Conservation (phyloP, 306 rosid genomes). For the Aeschynomene evenia region DNA sequence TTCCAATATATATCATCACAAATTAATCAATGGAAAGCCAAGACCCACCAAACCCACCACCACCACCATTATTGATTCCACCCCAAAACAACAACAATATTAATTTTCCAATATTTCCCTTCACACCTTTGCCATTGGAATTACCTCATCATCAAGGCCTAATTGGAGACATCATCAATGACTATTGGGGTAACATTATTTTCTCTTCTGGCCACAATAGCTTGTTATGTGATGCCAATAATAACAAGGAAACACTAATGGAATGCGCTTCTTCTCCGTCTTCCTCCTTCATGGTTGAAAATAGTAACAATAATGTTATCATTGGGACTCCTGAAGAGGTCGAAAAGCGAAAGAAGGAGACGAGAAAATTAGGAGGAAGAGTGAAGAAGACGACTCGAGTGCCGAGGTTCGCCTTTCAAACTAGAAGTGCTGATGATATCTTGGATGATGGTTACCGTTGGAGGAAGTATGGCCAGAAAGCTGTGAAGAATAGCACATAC, state of each 20-base stretch:
- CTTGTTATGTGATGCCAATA: conserved; percentile 13
- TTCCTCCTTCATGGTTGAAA: conserved; percentile 16
- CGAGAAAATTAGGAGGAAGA: conserved; percentile 42
- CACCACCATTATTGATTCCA: conserved; percentile 3
- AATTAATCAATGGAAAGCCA: conserved; percentile 44
- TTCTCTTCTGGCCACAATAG: conserved; percentile 48
- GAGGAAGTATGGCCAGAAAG: conserved; percentile 95
- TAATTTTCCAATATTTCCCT: conserved; percentile 40
- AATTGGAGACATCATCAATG: conserved; percentile 43
- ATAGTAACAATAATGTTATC: no score
- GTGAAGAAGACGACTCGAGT: conserved; percentile 43
- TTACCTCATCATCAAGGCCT: conserved; percentile 32
- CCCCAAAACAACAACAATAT: conserved; percentile 16
- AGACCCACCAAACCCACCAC: conserved; percentile 32
- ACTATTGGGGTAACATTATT: conserved; percentile 54
- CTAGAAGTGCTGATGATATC: conserved; percentile 80
- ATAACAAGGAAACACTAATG: conserved; percentile 14
- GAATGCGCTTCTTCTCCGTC: conserved; percentile 19
- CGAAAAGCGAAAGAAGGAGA: conserved; percentile 28
- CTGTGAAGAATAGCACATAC: conserved; percentile 72
- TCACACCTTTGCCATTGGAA: conserved; percentile 40
- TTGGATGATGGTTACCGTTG: conserved; percentile 97
- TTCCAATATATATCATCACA: background rate
- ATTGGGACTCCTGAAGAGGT: conserved; percentile 27
- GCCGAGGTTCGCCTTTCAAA: conserved; percentile 93